Conservation (phyloP, 2,329 filamentous ascomycete species). For the Fusarium hostae region DNA sequence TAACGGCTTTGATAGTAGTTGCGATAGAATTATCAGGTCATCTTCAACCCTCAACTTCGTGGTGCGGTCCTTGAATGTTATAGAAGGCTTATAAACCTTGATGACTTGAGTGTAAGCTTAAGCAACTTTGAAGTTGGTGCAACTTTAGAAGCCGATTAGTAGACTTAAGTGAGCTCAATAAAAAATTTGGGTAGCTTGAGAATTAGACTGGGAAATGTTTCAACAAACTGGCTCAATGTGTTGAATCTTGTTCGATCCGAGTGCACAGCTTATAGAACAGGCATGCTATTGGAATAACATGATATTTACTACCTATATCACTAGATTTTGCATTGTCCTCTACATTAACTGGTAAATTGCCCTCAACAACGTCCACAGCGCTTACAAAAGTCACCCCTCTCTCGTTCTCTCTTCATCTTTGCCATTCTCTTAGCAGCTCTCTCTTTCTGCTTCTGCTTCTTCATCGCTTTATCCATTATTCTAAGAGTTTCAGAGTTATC, state of each 20-base stretch:
- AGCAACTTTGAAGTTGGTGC: too few species aligned
- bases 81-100: too few species aligned
- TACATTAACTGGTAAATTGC: neutral
- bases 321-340: neutral
- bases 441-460: neutral
- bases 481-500: neutral
- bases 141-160: too few species aligned
- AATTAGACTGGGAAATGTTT: rapidly evolving
- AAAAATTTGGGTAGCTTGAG: too few species aligned
- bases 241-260: neutral
- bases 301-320: neutral
- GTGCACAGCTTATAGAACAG: neutral
- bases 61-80: too few species aligned
- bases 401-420: neutral
- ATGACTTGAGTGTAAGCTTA: too few species aligned
- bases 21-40: neutral
- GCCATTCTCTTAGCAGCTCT: neutral
- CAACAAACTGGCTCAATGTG: neutral
- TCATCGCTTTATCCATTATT: neutral
- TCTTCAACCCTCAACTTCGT: too few species aligned
- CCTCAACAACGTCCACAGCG: neutral
- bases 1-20: neutral
- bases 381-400: neutral
- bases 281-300: rapidly evolving
- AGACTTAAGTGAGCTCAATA: too few species aligned